Evolutionary conservation across 192 early-diverging fungal genomes (phyloP).

Genomic region (Coemansia sp.): DNA sequence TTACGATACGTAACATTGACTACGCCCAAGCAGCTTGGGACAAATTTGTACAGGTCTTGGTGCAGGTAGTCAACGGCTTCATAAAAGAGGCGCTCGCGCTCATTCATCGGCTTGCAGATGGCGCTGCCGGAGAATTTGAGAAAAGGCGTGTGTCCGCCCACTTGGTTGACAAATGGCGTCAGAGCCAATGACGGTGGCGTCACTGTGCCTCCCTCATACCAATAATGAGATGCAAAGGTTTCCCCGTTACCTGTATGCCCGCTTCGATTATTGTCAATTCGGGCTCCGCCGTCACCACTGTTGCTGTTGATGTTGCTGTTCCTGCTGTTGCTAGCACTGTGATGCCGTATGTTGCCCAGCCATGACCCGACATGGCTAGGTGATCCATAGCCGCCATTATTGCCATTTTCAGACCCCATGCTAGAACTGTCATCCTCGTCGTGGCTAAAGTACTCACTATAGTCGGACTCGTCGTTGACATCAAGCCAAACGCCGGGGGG

Average conservation of each 20-base stretch:
- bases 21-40: slow-evolving; percentile 89
- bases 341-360: slow-evolving; percentile 5
- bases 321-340: neutral
- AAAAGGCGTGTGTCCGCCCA: slow-evolving; percentile 96
- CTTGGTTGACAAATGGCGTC: slow-evolving; percentile 81
- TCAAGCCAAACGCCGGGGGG: slow-evolving; percentile 55
- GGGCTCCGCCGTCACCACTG: neutral
- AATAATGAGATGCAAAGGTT: slow-evolving; percentile 3
- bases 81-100: slow-evolving; percentile 86
- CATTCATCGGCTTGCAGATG: slow-evolving; percentile 91
- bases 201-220: slow-evolving; percentile 23
- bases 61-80: slow-evolving; percentile 75
- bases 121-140: slow-evolving; percentile 95
- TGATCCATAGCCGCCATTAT: slow-evolving; percentile 12
- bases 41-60: slow-evolving; percentile 82
- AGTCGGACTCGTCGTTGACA: slow-evolving; percentile 37
- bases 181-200: slow-evolving; percentile 66
- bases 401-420: neutral
- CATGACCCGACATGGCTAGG: slow-evolving; percentile 4
- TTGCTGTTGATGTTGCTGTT: slow-evolving; percentile 11
- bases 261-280: neutral
- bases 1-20: slow-evolving; percentile 87
- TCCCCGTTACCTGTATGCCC: neutral
- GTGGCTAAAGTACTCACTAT: slow-evolving; percentile 7
- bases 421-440: slow-evolving; percentile 10